Conservation (phyloP, 1,284 basidiomycete genomes). For the Singerocomus inundabilis region DNA sequence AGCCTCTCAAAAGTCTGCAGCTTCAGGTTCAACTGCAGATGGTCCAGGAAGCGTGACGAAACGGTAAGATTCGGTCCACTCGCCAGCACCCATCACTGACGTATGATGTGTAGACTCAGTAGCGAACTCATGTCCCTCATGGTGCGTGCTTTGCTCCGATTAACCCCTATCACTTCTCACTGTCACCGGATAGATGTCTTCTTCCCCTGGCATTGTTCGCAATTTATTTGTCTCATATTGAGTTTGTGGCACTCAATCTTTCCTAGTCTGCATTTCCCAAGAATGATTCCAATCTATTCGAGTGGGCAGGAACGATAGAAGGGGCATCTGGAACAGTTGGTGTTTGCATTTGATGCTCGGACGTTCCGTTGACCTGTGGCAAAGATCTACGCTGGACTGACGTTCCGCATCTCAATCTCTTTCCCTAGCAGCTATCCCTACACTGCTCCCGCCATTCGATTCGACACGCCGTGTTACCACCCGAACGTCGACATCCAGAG, state of each 20-base stretch:
- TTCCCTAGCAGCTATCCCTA: slow-evolving; percentile 87
- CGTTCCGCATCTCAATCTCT: slow-evolving; percentile 75
- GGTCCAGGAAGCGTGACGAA: slow-evolving; percentile 75
- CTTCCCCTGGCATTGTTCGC: slow-evolving; percentile 77
- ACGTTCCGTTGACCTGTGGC: slow-evolving; percentile 1
- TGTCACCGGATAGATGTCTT: slow-evolving; percentile 64
- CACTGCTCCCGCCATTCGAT: slow-evolving; percentile 75
- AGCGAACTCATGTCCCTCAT: slow-evolving; percentile 84
- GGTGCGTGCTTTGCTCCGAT: slow-evolving; percentile 47
- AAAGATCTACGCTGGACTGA: slow-evolving; percentile 74
- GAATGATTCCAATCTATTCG: slow-evolving; percentile 76
- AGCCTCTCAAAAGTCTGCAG: slow-evolving; percentile 52
- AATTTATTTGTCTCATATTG: not conserved
- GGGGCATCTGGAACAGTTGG: slow-evolving; percentile 67
- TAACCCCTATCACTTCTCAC: slow-evolving; percentile 7
- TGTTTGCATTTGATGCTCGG: not conserved
- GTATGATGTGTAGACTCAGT: slow-evolving; percentile 49
- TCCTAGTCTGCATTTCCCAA: slow-evolving; percentile 80
- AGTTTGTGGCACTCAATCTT: slow-evolving; percentile 8
- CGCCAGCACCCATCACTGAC: slow-evolving; percentile 9
- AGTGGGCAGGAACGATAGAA: slow-evolving; percentile 83
- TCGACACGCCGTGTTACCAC: slow-evolving; percentile 82
- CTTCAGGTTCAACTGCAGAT: slow-evolving; percentile 49
- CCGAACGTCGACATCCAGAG: slow-evolving; percentile 80
- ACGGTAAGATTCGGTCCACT: slow-evolving; percentile 46